A percentile compares a stretch with the other conserved stretches of the same genome.
Evolutionary conservation across 2,329 filamentous ascomycete genomes (phyloP).

Genomic region (Metarhizium guizhouense): DNA sequence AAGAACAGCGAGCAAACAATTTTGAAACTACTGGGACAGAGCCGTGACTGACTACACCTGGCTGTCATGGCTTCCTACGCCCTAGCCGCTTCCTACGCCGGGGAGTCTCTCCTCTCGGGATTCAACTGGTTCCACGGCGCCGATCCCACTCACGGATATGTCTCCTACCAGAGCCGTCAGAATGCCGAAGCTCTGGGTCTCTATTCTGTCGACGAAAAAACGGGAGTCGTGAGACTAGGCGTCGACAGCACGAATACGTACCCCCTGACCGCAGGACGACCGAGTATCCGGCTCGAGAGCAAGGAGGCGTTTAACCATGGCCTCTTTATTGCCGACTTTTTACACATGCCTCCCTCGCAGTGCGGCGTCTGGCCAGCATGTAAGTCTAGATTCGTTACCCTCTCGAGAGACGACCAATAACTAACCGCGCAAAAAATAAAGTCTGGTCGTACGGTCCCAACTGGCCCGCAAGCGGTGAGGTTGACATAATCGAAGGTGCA

Average conservation of each 20-base stretch:
- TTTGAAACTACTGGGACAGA: slow-evolving; percentile 3
- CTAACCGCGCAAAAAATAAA: slow-evolving; percentile 9
- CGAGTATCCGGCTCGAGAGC: slow-evolving; percentile 59
- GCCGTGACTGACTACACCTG: not conserved
- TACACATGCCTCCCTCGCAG: slow-evolving; percentile 61
- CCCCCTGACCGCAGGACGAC: slow-evolving; percentile 30
- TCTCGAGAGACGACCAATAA: not conserved
- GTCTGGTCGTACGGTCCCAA: slow-evolving; percentile 44
- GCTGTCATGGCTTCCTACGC: slow-evolving; percentile 32
- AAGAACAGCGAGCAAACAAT: not conserved
- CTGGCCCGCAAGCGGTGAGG: slow-evolving; percentile 57
- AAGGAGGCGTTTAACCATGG: slow-evolving; percentile 55
- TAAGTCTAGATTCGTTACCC: slow-evolving; percentile 23
- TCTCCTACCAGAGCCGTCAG: slow-evolving; percentile 43
- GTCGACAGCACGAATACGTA: slow-evolving; percentile 34
- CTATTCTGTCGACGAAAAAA: slow-evolving; percentile 31
- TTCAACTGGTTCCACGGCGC: slow-evolving; percentile 40
- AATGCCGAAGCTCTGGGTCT: slow-evolving; percentile 30
- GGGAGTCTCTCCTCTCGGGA: slow-evolving; percentile 32
- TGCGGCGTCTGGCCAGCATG: slow-evolving; percentile 70
- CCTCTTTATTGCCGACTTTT: slow-evolving; percentile 62
- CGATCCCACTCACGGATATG: slow-evolving; percentile 61
- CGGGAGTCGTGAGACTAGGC: slow-evolving; percentile 34
- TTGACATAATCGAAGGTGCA: slow-evolving; percentile 64
- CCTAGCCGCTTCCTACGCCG: slow-evolving; percentile 32